Base-by-base conservation (phyloP, 768 basidiomycete species). In the Mycena leptocephala region DNA sequence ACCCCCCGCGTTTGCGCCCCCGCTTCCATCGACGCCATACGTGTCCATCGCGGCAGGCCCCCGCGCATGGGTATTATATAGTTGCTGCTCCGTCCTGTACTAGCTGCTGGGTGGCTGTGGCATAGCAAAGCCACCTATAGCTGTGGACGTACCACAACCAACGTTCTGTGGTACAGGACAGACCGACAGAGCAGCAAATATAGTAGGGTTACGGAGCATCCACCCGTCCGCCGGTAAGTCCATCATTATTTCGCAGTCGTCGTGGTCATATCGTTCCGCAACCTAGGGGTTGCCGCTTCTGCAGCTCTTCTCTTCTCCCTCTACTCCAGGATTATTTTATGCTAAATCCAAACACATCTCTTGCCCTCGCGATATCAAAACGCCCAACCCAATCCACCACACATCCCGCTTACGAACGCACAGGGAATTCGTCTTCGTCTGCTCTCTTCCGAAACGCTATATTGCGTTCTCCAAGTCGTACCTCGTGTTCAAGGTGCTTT, bases 401-500 rank as follows among this genome's bases (percentile, higher is more conserved):
- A 32, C 53, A 16, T 56, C 28, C 28, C 53, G 53, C 53, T 56
- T 56, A 9, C 28, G 53, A 56, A 56, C 53, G 53, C 53, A 56
- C 53, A 56, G 53, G 53, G 53, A 56, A 56, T 61, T 61, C 58
- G 58, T 61, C 58, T n/a, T n/a, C n/a, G n/a, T n/a, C 37, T 56
- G 58, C 35, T 61, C 58, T 61, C 35, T 61, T 35, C 58, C 33
- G 20, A 61, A 61, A 61, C 33, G 53, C 28, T 61, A 35, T 33
- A 61, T 37, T 61, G 58, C 58, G 58, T 61, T 37, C 58, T 61
- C 58, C 58, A 33, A 61, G 32, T 35, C 33, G 58, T 61, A 37
- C 33, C 58, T 61, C 33, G 58, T 37, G 33, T 22, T 61, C 58
- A 37, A 61, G 10, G 58, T 61, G 58, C 58, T 35, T 61, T 61